Evolutionary conservation across 805 yeast species (phyloP).

Genomic region (Candida silvatica): DNA sequence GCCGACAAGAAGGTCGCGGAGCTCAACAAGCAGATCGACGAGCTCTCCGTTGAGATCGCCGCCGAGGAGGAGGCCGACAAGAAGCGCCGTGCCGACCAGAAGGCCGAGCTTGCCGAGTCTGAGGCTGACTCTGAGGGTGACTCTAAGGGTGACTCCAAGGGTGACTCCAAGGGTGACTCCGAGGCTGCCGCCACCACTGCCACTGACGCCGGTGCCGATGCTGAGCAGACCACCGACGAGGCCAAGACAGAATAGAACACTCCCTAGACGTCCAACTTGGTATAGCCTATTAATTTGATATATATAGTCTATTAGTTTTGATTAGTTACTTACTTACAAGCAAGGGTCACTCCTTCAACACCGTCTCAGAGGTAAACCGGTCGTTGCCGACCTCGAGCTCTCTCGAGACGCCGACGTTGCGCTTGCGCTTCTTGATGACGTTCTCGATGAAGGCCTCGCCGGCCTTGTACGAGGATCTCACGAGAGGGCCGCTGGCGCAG

Average conservation of each 20-base stretch:
- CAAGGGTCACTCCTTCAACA: too few species aligned
- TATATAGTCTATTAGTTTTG: too few species aligned
- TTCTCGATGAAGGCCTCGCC: conserved; percentile 97
- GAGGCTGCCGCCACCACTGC: too few species aligned
- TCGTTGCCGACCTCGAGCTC: conserved; percentile 25
- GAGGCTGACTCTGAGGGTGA: neutral
- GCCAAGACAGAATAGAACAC: too few species aligned
- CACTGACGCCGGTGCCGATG: too few species aligned
- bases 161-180: too few species aligned
- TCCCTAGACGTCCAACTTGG: too few species aligned
- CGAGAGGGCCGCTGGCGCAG: conserved; percentile 96
- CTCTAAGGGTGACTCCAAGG: too few species aligned
- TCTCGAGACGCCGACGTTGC: conserved; percentile 28
- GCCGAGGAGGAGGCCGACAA: conserved; percentile 21
- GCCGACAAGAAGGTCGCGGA: conserved; percentile 74
- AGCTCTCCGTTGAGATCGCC: conserved; percentile 20
- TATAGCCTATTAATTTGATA: too few species aligned
- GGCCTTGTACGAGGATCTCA: conserved; percentile 94
- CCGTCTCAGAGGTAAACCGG: conserved; percentile 19
- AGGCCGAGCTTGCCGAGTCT: conserved; percentile 3
- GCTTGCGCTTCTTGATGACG: conserved; percentile 68
- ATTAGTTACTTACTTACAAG: too few species aligned
- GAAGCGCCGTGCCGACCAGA: conserved; percentile 11
- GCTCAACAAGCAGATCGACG: conserved; percentile 40
- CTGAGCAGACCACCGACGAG: too few species aligned